Evolutionary conservation across 1,284 basidiomycete species (phyloP).

Genomic region (Puccinia sorghi): DNA sequence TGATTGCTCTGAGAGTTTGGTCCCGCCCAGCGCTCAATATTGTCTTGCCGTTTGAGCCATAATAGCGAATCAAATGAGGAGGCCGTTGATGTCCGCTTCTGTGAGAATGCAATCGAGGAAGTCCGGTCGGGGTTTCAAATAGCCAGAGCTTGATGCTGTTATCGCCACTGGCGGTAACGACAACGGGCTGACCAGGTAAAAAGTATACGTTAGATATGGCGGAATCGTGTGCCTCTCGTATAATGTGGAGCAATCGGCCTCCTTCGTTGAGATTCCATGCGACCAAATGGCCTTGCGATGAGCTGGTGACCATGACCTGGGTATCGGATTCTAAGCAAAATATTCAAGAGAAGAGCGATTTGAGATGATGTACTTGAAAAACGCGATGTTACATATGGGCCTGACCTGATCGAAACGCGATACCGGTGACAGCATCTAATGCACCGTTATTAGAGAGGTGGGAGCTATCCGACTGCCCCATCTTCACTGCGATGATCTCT

Average conservation of each 20-base stretch:
- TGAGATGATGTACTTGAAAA: background rate
- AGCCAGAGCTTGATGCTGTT: slow-evolving; percentile 96
- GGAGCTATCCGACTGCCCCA: slow-evolving; percentile 60
- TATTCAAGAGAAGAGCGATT: background rate
- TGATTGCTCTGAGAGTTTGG: slow-evolving; percentile 81
- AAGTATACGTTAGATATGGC: slow-evolving; percentile 78
- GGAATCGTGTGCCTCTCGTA: slow-evolving; percentile 82
- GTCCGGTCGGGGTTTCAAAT: slow-evolving; percentile 82
- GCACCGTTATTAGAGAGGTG: slow-evolving; percentile 59
- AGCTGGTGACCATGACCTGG: slow-evolving; percentile 76
- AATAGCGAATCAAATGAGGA: slow-evolving; percentile 88
- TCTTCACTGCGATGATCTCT: slow-evolving; percentile 79
- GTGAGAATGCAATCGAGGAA: slow-evolving; percentile 84
- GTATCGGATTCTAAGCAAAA: slow-evolving; percentile 50
- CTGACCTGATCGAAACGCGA: slow-evolving; percentile 85
- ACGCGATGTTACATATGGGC: slow-evolving; percentile 40
- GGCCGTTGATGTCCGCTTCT: slow-evolving; percentile 89
- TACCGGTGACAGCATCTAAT: slow-evolving; percentile 70
- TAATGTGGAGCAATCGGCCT: slow-evolving; percentile 76
- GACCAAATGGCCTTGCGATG: slow-evolving; percentile 80
- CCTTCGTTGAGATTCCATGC: slow-evolving; percentile 85
- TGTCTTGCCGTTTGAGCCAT: slow-evolving; percentile 93
- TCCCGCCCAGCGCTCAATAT: slow-evolving; percentile 80
- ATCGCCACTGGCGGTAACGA: slow-evolving; percentile 83
- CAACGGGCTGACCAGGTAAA: slow-evolving; percentile 83